Evolutionary conservation across 2,329 filamentous ascomycete genomes (phyloP).

Genomic region (Penicillium crustosum): DNA sequence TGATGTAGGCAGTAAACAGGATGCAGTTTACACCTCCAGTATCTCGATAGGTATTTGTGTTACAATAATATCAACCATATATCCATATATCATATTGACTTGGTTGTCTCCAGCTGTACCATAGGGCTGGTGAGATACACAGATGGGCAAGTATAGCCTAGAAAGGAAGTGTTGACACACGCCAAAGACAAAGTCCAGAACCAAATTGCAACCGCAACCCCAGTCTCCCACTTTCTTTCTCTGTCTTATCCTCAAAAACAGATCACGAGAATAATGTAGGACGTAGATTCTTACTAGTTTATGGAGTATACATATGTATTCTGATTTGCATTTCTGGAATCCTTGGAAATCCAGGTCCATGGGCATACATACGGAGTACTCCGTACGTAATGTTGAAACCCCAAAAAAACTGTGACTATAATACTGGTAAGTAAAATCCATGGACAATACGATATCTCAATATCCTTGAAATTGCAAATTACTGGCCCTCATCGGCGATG

Average conservation of each 20-base stretch:
- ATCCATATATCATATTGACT: background rate
- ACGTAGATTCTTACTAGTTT: background rate
- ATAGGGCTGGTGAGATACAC: background rate
- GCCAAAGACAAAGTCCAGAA: background rate
- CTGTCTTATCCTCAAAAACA: background rate
- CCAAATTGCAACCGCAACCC: conserved; percentile 5
- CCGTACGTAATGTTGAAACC: background rate
- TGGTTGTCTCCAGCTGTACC: background rate
- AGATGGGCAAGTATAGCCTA: background rate
- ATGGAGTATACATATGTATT: background rate
- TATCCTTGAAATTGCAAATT: background rate
- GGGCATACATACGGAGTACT: background rate
- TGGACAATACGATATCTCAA: background rate
- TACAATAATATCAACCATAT: background rate
- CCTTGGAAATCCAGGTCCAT: no score
- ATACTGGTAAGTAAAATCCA: background rate
- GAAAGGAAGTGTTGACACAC: background rate
- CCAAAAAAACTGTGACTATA: background rate
- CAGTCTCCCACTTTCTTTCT: background rate
- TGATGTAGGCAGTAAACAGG: background rate
- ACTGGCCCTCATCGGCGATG: background rate
- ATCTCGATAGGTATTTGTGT: background rate
- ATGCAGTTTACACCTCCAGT: background rate
- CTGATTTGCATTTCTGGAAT: background rate
- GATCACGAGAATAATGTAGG: background rate